Percentiles rank a stretch among this genome's conserved stretches.
Evolutionary conservation across 352 stramenopile genomes (phyloP).

Genomic region (Pythium biforme): DNA sequence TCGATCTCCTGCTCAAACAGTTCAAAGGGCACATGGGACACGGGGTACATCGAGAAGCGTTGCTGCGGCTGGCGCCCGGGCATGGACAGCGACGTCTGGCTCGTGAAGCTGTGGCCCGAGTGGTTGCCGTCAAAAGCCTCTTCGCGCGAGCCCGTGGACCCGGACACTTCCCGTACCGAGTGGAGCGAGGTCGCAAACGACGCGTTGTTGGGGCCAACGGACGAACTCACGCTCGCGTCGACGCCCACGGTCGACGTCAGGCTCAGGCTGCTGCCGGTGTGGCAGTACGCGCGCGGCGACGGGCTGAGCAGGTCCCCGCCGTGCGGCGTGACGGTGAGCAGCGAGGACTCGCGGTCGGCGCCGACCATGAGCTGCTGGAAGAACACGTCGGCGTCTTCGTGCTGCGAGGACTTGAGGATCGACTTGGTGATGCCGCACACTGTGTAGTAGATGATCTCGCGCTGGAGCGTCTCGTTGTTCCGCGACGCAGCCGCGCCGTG

Average conservation of each 20-base stretch:
- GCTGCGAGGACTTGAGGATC: conserved; percentile 53
- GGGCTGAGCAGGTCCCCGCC: conserved; percentile 21
- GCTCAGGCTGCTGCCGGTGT: conserved; percentile 16
- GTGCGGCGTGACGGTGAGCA: neutral
- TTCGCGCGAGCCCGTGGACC: neutral
- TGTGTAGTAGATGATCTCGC: conserved; percentile 86
- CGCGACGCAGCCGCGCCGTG: conserved; percentile 31
- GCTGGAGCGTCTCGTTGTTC: conserved; percentile 72
- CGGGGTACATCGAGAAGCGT: conserved; percentile 64
- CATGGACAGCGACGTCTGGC: neutral
- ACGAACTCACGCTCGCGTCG: conserved; percentile 11
- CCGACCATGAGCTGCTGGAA: conserved; percentile 54
- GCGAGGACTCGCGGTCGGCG: conserved; percentile 45
- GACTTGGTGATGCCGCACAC: conserved; percentile 77
- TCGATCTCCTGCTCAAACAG: conserved; percentile 78
- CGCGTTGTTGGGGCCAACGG: neutral
- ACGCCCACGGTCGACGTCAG: conserved; percentile 1
- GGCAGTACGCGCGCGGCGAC: conserved; percentile 55
- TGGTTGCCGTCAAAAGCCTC: neutral
- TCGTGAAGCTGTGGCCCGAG: conserved; percentile 12
- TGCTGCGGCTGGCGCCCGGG: neutral
- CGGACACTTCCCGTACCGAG: neutral
- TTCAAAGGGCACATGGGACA: conserved; percentile 74
- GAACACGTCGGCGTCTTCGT: conserved; percentile 27
- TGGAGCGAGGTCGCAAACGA: conserved; percentile 11